Evolutionary conservation across 1,139 yeast species (phyloP), one percentile per base, ranked within the genome.

Genomic region (Diutina rugosa): DNA sequence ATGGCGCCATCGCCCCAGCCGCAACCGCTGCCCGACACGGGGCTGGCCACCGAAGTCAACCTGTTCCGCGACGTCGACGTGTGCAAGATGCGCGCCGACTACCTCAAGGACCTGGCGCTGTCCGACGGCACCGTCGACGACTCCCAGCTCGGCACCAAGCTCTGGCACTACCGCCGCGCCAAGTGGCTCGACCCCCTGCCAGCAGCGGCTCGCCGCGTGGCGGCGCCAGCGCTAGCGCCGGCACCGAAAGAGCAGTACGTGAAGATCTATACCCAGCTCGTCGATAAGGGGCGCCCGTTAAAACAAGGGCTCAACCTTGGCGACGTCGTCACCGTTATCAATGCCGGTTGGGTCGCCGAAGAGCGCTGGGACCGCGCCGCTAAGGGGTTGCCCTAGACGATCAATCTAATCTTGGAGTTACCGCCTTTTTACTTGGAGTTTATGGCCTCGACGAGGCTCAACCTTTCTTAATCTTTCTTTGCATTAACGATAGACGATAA

Each of bases 301-400:
- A 81, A 77, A 61, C 78, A 73, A 62, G 80, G 83, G 44, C 70
- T 87, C 66, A 85, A 84, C 65, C 72, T 86, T 61, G 69, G 69
- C 58, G 91, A 86, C 64, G 78, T 83, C 53, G 64, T 85, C 57
- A 76, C 75, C 58, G 77, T 86, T 16, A 77, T 86, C 46, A 79
- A 85, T 63, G 78, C 81, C 6, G 93, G 91, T 7, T 87, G 95
- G 95, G 72, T 75, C 21, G 81, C 80, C 57, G 80, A 79, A 28
- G 84, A 78, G 58, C 78, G 78, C 62, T 85, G 88, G 85, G 89
- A 83, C 56, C 64, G 80, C 51, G 82, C 82, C 8, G 80, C 80
- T 6, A 69, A 67, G 55, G 82, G 82, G 1, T 63, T 75, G 56
- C 68, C 78, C 26, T 72, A 60, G 61, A 12, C 46, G 4, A 7